Percentiles rank a stretch among this genome's conserved stretches.
phyloP scores from a whole-genome alignment of 345 rosid genomes.

The Salix suchowensis region DNA sequence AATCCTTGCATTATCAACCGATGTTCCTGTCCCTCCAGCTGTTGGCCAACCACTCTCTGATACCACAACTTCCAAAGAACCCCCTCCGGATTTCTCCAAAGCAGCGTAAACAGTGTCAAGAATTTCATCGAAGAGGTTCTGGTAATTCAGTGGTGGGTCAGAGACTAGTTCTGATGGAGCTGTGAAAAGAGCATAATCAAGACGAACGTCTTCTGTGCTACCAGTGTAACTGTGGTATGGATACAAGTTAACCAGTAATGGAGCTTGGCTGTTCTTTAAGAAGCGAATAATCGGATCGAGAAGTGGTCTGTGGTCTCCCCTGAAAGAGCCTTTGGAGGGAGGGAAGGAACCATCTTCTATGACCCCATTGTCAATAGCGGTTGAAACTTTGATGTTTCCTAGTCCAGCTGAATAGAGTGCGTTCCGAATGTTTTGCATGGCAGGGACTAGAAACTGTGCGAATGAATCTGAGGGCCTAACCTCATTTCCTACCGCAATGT shows the following conservation, averaged over 20 bases:
- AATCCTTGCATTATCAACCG: conserved; percentile 44
- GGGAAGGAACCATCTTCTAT: conserved; percentile 22
- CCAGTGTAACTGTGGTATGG: conserved; percentile 31
- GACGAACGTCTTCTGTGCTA: conserved; percentile 19
- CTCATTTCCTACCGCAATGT: conserved; percentile 40
- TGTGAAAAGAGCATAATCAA: conserved; percentile 41
- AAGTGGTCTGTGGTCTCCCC: conserved; percentile 5
- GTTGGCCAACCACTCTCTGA: conserved; percentile 71
- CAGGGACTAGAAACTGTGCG: conserved; percentile 32
- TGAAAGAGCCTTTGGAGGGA: conserved; percentile 39
- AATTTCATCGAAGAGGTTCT: conserved; percentile 53
- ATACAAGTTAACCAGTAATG: conserved; percentile 36
- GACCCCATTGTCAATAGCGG: conserved; percentile 29
- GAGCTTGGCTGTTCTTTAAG: conserved; percentile 26
- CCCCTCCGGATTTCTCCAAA: conserved; percentile 46
- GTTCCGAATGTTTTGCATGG: conserved; percentile 29
- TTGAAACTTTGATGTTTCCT: conserved; percentile 42
- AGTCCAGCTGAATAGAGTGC: conserved; percentile 32
- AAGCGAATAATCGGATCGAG: conserved; percentile 35
- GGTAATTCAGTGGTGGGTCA: conserved; percentile 28
- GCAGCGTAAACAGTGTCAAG: conserved; percentile 49
- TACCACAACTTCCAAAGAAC: conserved; percentile 46
- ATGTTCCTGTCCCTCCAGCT: conserved; percentile 37
- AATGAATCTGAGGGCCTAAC: conserved; percentile 24
- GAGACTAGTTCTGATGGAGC: conserved; percentile 23